Conservation (phyloP, 768 basidiomycete genomes). For the Podaxis sp. region DNA sequence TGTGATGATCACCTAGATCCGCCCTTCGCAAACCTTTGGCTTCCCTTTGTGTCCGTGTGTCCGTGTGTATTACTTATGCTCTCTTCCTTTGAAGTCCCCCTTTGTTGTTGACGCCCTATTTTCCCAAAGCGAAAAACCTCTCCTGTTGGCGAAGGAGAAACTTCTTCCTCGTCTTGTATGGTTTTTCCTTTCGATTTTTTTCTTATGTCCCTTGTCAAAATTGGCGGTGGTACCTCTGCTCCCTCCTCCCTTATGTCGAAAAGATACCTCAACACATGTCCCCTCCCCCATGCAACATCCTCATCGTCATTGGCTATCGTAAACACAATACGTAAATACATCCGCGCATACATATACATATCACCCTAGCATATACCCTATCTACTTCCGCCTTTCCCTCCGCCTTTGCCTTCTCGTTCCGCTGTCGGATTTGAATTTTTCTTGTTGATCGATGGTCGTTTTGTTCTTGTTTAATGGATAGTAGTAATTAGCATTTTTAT, state of each 20-base stretch:
- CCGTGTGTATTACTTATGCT: constrained; percentile 7
- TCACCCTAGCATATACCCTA: constrained; percentile 12
- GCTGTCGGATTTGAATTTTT: neutral
- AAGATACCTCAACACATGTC: constrained; percentile 2
- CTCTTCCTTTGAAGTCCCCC: constrained; percentile 6
- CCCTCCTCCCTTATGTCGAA: neutral
- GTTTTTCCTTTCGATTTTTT: neutral
- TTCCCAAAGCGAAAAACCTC: constrained; percentile 1
- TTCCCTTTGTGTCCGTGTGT: neutral
- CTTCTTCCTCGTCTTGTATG: neutral
- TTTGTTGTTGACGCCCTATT: constrained; percentile 1
- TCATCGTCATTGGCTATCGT: constrained; percentile 1
- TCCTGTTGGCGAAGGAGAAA: constrained; percentile 3
- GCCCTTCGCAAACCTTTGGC: constrained; percentile 1
- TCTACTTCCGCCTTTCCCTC: neutral
- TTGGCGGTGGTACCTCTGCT: constrained; percentile 3
- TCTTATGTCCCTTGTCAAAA: neutral
- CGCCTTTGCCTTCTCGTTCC: neutral
- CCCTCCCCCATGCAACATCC: neutral
- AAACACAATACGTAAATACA: neutral
- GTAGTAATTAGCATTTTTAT: neutral
- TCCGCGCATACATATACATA: constrained; percentile 5
- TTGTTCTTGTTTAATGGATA: neutral
- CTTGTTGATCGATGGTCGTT: neutral
- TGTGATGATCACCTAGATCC: constrained; percentile 1